Base-by-base conservation (phyloP, 768 basidiomycete species). In the Naganishia onofrii region DNA sequence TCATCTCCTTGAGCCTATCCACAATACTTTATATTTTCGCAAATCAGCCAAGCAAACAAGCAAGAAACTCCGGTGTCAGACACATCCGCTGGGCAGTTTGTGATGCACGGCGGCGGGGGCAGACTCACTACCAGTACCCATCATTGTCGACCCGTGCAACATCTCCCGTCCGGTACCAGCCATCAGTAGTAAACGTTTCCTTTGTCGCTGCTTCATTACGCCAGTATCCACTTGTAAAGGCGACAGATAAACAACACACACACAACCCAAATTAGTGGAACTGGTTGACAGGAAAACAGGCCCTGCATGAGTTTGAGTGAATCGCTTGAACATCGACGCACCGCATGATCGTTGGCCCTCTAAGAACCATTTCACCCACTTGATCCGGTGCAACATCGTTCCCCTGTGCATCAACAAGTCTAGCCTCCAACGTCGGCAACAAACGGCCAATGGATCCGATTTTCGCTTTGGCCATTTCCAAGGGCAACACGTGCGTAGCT, bases 151-250 rank as follows among this genome's bases (percentile, higher is more conserved):
- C 81, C 21, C 84, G 78, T 0, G 86, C 89, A 54, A 94, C 85
- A 77, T 95, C 93, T 1, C 93, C 92, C 23, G 92, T 94, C 84
- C 89, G 91, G 82, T 92, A 88, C 91, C 91, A 96, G 57, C 91
- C 88, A 0, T 81, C 80, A 0, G 88, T 9, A 13, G 69, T 90
- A 73, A 94, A 88, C 4, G 88, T 80, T 15, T 87, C 84, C 29
- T 82, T 81, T 0, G 91, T 94, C 3, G 92, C 91, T 31, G 82
- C 81, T 4, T 83, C 81, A 70, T 93, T 91, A 74, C 88, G 88
- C 71, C 89, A 80, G 75, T 93, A 93, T 17, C 92, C 90, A 15
- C 68, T 69, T 23, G 2, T 2, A 60, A 32, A 67, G n/a, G n/a
- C n/a, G n/a, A n/a, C n/a, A n/a, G n/a, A n/a, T n/a, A n/a, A n/a